A percentile compares a stretch with the other conserved stretches of the same genome.
These are phyloP conservation scores for Herpotrichia juniperi DNA, from an alignment of 2,329 filamentous ascomycete species.

Conservation along the genomic window DNA sequence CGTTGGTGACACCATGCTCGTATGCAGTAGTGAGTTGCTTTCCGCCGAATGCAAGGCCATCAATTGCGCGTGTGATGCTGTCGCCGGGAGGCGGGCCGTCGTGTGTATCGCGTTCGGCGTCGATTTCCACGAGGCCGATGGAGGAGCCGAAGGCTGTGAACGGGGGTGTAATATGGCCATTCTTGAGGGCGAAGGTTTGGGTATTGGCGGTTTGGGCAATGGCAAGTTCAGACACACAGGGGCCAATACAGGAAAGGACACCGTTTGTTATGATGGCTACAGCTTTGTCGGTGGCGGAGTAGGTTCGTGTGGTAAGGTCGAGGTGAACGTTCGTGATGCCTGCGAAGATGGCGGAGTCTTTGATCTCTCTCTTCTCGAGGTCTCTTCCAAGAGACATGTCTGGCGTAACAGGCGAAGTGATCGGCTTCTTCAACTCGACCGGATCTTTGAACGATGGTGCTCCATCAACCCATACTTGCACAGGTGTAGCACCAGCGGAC, in stretches of 20 bases:
- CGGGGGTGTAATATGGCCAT: slow-evolving; percentile 66
- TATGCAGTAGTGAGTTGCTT: slow-evolving; percentile 47
- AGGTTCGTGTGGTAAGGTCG: slow-evolving; percentile 43
- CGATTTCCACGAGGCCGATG: slow-evolving; percentile 69
- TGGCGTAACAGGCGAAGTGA: slow-evolving; percentile 43
- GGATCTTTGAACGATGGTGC: slow-evolving; percentile 56
- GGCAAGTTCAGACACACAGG: slow-evolving; percentile 55
- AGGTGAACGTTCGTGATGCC: slow-evolving; percentile 58
- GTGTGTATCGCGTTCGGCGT: slow-evolving; percentile 58
- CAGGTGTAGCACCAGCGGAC: slow-evolving; percentile 45
- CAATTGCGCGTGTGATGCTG: slow-evolving; percentile 62
- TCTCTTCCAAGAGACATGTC: slow-evolving; percentile 48
- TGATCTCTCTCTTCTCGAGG: slow-evolving; percentile 37
- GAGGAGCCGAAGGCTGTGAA: slow-evolving; percentile 66
- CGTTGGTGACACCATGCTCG: slow-evolving; percentile 46
- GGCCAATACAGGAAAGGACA: slow-evolving; percentile 62
- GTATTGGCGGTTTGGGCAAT: slow-evolving; percentile 38
- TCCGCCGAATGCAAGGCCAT: slow-evolving; percentile 49
- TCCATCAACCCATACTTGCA: slow-evolving; percentile 53
- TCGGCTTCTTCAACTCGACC: slow-evolving; percentile 27
- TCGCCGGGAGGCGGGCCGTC: slow-evolving; percentile 56
- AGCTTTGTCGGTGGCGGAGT: slow-evolving; percentile 47
- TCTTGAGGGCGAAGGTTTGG: slow-evolving; percentile 55
- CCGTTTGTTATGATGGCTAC: slow-evolving; percentile 58
- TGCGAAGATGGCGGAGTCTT: slow-evolving; percentile 59